Conservation (phyloP, 192 early-diverging fungal species). For the Cetraspora pellucida region DNA sequence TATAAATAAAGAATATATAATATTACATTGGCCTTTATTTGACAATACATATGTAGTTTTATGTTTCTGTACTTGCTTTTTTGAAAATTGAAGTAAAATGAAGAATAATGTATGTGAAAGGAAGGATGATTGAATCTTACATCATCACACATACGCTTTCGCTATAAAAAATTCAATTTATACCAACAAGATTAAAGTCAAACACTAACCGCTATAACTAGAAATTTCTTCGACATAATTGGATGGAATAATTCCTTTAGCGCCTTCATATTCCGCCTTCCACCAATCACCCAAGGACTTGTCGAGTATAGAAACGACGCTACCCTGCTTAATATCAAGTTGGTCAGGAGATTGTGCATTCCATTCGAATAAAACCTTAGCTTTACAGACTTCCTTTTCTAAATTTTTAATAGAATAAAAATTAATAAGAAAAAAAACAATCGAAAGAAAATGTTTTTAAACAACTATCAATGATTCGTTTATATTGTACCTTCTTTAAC, state of each 20-base stretch:
- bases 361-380: constrained; percentile 49
- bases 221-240: constrained; percentile 52
- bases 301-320: constrained; percentile 60
- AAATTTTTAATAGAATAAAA: neutral
- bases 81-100: neutral
- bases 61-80: neutral
- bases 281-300: constrained; percentile 54
- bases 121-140: neutral
- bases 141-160: neutral
- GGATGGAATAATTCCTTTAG: constrained; percentile 48
- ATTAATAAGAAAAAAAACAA: neutral
- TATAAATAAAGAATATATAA: constrained; percentile 13
- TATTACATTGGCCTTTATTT: constrained; percentile 28
- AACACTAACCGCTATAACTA: constrained; percentile 38
- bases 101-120: neutral
- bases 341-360: constrained; percentile 53
- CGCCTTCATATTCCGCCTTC: constrained; percentile 44
- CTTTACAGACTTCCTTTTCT: constrained; percentile 45
- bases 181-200: constrained; percentile 29
- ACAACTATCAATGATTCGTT: neutral
- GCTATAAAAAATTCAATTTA: neutral
- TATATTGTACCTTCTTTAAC: constrained; percentile 33
- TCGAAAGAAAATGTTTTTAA: neutral
- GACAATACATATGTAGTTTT: neutral
- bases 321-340: constrained; percentile 63